Conservation (phyloP, 805 yeast species). For the Blastobotrys peoriensis region DNA sequence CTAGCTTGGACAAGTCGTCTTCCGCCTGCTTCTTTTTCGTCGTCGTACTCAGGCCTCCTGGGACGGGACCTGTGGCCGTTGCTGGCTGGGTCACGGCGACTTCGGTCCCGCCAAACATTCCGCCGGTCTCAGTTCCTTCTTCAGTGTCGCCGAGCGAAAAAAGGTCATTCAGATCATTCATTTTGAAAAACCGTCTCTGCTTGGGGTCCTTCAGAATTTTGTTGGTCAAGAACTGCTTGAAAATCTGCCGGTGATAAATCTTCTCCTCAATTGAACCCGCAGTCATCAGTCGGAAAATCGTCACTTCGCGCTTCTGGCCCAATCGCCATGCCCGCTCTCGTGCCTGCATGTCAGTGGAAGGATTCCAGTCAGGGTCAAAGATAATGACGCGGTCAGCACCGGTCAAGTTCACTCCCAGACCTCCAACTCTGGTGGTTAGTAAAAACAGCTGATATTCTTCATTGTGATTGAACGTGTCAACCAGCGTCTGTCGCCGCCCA, state of each 20-base stretch:
- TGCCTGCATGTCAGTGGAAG: slow-evolving; percentile 95
- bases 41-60: neutral
- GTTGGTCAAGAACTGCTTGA: slow-evolving; percentile 89
- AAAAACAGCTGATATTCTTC: slow-evolving; percentile 58
- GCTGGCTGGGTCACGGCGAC: slow-evolving; percentile 11
- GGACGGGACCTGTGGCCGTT: neutral
- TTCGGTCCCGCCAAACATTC: slow-evolving; percentile 45
- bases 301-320: slow-evolving; percentile 89
- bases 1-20: slow-evolving; percentile 65
- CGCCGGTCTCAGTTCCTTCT: slow-evolving; percentile 61
- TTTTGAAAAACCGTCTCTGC: slow-evolving; percentile 86
- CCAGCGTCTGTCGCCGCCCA: slow-evolving; percentile 65
- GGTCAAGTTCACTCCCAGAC: slow-evolving; percentile 86
- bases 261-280: slow-evolving; percentile 95
- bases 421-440: slow-evolving; percentile 93
- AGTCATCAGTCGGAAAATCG: slow-evolving; percentile 84
- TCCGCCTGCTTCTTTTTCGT: slow-evolving; percentile 31
- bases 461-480: slow-evolving; percentile 71
- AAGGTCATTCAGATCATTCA: slow-evolving; percentile 84
- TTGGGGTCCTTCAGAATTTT: slow-evolving; percentile 93
- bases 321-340: slow-evolving; percentile 95
- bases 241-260: slow-evolving; percentile 92
- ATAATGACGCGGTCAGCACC: slow-evolving; percentile 95
- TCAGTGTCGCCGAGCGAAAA: slow-evolving; percentile 72
- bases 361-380: slow-evolving; percentile 98